phyloP scores from a whole-genome alignment of 2,329 filamentous ascomycete species.

The Bipolaris sorokiniana region DNA sequence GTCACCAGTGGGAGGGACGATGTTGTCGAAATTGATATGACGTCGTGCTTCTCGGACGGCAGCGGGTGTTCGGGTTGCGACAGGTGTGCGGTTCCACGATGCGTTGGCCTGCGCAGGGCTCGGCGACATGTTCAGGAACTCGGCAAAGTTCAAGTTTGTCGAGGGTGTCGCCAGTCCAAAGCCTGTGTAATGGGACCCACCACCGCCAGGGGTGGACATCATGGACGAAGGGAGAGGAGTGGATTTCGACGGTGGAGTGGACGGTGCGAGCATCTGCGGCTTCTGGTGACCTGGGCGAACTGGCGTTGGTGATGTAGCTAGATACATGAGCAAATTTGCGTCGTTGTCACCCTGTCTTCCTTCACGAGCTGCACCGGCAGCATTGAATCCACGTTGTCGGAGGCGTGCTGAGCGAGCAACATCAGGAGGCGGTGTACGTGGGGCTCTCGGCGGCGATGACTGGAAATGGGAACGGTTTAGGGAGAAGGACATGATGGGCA shows the following conservation, averaged over 20 bases:
- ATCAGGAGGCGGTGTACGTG: slow-evolving; percentile 50
- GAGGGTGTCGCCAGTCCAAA: slow-evolving; percentile 76
- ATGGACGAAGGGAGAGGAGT: slow-evolving; percentile 78
- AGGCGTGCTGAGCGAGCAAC: slow-evolving; percentile 50
- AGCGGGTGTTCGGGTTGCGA: slow-evolving; percentile 70
- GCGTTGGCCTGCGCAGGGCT: slow-evolving; percentile 80
- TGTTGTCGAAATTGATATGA: slow-evolving; percentile 80
- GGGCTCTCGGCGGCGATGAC: slow-evolving; percentile 75
- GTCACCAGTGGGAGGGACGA: slow-evolving; percentile 62
- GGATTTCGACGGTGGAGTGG: slow-evolving; percentile 60
- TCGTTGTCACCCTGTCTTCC: slow-evolving; percentile 77
- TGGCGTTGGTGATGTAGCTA: slow-evolving; percentile 89
- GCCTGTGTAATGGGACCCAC: slow-evolving; percentile 61
- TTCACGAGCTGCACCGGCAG: slow-evolving; percentile 49
- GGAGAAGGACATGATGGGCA: slow-evolving; percentile 77
- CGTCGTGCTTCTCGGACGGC: slow-evolving; percentile 72
- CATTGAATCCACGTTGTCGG: slow-evolving; percentile 48
- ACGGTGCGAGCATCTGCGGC: slow-evolving; percentile 58
- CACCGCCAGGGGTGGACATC: slow-evolving; percentile 83
- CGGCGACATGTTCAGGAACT: slow-evolving; percentile 97
- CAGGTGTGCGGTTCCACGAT: slow-evolving; percentile 71
- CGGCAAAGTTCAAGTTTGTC: slow-evolving; percentile 88
- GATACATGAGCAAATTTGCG: slow-evolving; percentile 82
- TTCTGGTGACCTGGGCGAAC: slow-evolving; percentile 62
- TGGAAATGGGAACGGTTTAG: slow-evolving; percentile 62